Base-by-base conservation (phyloP, 768 basidiomycete species). In the Galerina sulciceps region DNA sequence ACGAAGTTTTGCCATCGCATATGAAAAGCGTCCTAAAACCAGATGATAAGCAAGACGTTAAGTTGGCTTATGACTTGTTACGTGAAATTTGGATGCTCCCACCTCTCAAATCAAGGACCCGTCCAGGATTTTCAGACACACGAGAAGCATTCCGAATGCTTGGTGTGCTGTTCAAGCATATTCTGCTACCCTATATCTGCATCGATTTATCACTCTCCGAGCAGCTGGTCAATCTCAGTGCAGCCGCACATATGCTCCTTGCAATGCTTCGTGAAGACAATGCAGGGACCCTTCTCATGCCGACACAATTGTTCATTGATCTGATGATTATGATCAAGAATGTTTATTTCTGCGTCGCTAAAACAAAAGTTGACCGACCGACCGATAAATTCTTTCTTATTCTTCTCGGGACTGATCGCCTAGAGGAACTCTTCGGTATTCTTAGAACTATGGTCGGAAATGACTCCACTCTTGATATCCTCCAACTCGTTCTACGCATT, bases 281-380 rank as follows among this genome's bases (percentile, higher is more conserved):
- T 3, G 34, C 58, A 23, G 51, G 50, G 2, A 61, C 54, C 3
- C 10, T 18, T 0, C 71, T 71, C 53, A 65, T 78, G 22, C 68
- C 71, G 0, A 63, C 55, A 1, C 62, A 64, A 5, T 65, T 72
- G 0, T 78, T 67, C 53, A 17, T 59, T 1, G 73, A 79, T 55
- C 60, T 77, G 41, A 67, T 70, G 66, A 57, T 73, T 4, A 75
- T 75, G 73, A 67, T 78, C 55, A 79, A 76, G 64, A 78, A 78
- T 53, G 67, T 57, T 0, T 76, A 59, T 45, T 77, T 77, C 47
- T 78, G 76, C 50, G 67, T 78, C 17, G 75, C 71, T 1, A 79
- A 78, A 51, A 55, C 65, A 10, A 74, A 77, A 45, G 56, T 69
- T 1, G 65, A 75, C 53, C 47, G 65, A 31, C 73, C 71, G 0